Evolutionary conservation across 164 flowering plant species (phyloP).

Genomic region (Nymphaea colorata): DNA sequence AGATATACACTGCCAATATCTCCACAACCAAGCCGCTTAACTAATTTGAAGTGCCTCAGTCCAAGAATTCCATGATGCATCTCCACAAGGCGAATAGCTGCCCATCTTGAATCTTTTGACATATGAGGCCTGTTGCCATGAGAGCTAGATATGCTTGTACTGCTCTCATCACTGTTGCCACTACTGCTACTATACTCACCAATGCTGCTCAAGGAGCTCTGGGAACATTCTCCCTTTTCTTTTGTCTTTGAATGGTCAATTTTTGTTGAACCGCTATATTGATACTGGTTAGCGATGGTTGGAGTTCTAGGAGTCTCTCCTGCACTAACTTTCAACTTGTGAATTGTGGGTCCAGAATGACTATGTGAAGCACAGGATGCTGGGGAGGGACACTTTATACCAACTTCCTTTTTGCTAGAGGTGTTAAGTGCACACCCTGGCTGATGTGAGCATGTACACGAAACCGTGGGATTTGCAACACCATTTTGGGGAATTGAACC

Average conservation of each 20-base stretch:
- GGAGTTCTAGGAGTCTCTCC: neutral
- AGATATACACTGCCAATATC: slow-evolving; percentile 88
- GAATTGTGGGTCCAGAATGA: neutral
- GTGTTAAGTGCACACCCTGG: neutral
- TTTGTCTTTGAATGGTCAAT: slow-evolving; percentile 32
- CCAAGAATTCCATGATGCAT: slow-evolving; percentile 49
- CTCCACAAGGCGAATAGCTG: slow-evolving; percentile 43
- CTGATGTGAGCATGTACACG: neutral
- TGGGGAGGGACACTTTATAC: neutral
- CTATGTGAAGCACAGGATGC: neutral
- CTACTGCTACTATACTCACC: slow-evolving; percentile 64
- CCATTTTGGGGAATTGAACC: neutral
- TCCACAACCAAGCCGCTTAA: slow-evolving; percentile 78
- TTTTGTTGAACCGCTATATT: neutral
- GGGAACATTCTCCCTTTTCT: slow-evolving; percentile 67
- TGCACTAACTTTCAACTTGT: neutral
- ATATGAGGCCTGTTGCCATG: slow-evolving; percentile 74
- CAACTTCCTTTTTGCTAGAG: neutral
- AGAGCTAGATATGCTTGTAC: slow-evolving; percentile 40
- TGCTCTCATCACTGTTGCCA: slow-evolving; percentile 70
- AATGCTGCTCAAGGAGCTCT: slow-evolving; percentile 77
- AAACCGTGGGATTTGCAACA: neutral
- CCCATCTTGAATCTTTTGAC: slow-evolving; percentile 84
- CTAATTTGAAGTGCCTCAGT: slow-evolving; percentile 55
- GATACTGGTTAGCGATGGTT: neutral